Evolutionary conservation across 129 eudicot species (phyloP).

Genomic region (Artemisia tridentata): DNA sequence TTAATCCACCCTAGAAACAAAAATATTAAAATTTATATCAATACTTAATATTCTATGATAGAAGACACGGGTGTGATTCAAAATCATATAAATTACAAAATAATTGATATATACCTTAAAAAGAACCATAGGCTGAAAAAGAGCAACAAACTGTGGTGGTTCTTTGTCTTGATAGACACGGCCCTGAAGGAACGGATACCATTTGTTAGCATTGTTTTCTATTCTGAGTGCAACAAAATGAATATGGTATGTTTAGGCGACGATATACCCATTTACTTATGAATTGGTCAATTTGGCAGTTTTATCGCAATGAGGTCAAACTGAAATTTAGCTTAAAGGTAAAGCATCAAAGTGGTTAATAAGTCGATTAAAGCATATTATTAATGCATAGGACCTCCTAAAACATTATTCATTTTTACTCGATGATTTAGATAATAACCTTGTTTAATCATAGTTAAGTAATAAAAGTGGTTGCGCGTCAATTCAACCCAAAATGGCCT

Average conservation of each 20-base stretch:
- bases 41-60: not conserved
- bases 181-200: conserved; percentile 49
- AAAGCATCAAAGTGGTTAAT: not conserved
- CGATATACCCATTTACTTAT: not conserved
- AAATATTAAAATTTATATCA: not conserved
- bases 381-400: not conserved
- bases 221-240: not conserved
- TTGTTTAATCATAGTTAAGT: not conserved
- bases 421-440: not conserved
- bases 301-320: conserved; percentile 3
- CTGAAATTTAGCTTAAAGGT: not conserved
- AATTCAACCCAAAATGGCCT: not conserved
- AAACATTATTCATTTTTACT: not conserved
- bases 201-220: conserved; percentile 3
- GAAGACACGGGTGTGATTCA: not conserved
- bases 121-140: conserved; percentile 93
- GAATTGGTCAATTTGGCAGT: conserved; percentile 3
- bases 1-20: conserved; percentile 71
- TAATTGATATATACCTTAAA: conserved; percentile 59
- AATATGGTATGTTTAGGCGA: not conserved
- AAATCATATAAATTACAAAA: not conserved
- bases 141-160: conserved; percentile 91
- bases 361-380: not conserved
- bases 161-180: conserved; percentile 90
- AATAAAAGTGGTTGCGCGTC: not conserved